These are phyloP conservation scores for Chytriomyces sp. DNA, from an alignment of 192 early-diverging fungal genomes.

Conservation along the genomic window DNA sequence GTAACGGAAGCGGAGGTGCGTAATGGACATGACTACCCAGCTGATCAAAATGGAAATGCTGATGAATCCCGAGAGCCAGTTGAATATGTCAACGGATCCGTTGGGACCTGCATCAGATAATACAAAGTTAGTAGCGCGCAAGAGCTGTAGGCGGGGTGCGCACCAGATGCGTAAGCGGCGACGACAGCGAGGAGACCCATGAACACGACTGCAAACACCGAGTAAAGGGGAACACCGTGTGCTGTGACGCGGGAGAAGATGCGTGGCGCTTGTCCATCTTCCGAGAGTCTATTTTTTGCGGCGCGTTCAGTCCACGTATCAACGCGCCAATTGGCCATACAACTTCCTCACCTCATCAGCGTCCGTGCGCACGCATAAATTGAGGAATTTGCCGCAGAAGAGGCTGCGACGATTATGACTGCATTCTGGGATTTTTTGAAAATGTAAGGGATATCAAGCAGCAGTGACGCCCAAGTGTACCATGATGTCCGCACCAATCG, in stretches of 20 bases:
- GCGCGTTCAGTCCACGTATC: too few species aligned
- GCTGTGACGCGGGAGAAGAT: constrained; percentile 50
- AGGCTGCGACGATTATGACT: constrained; percentile 68
- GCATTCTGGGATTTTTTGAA: too few species aligned
- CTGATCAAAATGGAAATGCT: constrained; percentile 14
- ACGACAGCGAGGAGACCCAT: constrained; percentile 7
- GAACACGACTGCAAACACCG: constrained; percentile 40
- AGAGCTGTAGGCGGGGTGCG: too few species aligned
- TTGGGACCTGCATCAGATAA: constrained; percentile 2
- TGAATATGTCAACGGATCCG: constrained; percentile 49
- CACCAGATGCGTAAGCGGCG: constrained; percentile 5
- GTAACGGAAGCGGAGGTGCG: constrained; percentile 28
- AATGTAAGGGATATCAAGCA: too few species aligned
- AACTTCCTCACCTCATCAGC: constrained; percentile 59
- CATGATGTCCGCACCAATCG: constrained; percentile 63
- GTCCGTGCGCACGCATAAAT: constrained; percentile 74
- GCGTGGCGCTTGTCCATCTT: constrained; percentile 65
- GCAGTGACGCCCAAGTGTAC: too few species aligned
- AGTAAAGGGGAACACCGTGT: constrained; percentile 66
- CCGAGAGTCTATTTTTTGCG: too few species aligned
- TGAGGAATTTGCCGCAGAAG: constrained; percentile 79
- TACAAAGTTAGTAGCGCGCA: too few species aligned
- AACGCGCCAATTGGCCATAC: too few species aligned
- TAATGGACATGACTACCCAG: constrained; percentile 32
- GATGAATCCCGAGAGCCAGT: constrained; percentile 44